Evolutionary conservation across 2,329 filamentous ascomycete species (phyloP).

Genomic region (Leptographium flavum): DNA sequence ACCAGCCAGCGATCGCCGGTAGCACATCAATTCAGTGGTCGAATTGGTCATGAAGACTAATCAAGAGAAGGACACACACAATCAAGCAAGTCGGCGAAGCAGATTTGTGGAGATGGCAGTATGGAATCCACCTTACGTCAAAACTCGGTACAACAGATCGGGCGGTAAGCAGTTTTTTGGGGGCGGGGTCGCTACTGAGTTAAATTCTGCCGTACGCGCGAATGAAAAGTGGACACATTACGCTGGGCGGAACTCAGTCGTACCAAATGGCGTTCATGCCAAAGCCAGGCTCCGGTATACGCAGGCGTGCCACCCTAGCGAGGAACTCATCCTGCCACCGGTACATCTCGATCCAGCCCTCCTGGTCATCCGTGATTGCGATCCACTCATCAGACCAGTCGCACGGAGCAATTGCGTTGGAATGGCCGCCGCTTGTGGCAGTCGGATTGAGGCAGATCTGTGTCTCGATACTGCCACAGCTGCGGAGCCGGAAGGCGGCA

Average conservation of each 20-base stretch:
- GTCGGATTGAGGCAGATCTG: slow-evolving; percentile 76
- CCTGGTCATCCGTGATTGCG: slow-evolving; percentile 79
- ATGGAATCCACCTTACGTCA: too few species aligned
- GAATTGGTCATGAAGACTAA: background rate
- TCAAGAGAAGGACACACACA: too few species aligned
- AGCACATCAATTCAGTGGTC: background rate
- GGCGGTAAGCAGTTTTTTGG: background rate
- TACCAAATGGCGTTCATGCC: slow-evolving; percentile 98
- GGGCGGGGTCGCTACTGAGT: background rate
- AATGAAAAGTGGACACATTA: too few species aligned
- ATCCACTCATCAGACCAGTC: slow-evolving; percentile 80
- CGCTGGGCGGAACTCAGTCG: slow-evolving; percentile 32
- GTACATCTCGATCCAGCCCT: slow-evolving; percentile 79
- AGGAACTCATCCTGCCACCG: slow-evolving; percentile 74
- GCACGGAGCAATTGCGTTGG: slow-evolving; percentile 74
- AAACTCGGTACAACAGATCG: too few species aligned
- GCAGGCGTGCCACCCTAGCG: slow-evolving; percentile 59
- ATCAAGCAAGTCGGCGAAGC: background rate
- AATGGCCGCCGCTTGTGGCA: slow-evolving; percentile 75
- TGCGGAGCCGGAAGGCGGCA: slow-evolving; percentile 58
- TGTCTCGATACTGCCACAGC: slow-evolving; percentile 55
- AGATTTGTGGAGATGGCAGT: background rate
- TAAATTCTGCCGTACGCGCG: background rate
- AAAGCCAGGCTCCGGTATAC: slow-evolving; percentile 77
- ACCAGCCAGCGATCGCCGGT: background rate